These are phyloP conservation scores for Boletus speciosus DNA, from an alignment of 768 basidiomycete species.

Conservation along the genomic window DNA sequence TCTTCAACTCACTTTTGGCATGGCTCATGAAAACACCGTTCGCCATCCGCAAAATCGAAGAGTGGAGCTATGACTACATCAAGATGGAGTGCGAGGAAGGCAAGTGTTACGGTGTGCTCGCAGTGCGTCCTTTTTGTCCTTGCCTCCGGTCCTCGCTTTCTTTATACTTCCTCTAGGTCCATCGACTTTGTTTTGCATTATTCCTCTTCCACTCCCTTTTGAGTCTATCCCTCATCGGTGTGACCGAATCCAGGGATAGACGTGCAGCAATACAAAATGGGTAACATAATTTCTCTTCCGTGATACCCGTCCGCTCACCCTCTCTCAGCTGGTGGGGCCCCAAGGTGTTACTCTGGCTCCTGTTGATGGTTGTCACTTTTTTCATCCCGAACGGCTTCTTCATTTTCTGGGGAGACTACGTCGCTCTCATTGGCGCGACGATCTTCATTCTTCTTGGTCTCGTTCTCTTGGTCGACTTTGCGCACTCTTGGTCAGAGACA, in stretches of 20 bases:
- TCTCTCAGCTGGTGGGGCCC: constrained; percentile 93
- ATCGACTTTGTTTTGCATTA: constrained; percentile 95
- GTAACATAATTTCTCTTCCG: constrained; percentile 39
- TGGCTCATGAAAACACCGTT: constrained; percentile 95
- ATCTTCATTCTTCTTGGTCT: constrained; percentile 96
- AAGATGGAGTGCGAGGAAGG: constrained; percentile 95
- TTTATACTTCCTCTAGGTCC: constrained; percentile 50
- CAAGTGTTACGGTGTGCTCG: constrained; percentile 94
- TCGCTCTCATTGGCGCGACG: constrained; percentile 87
- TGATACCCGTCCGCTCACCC: constrained; percentile 12
- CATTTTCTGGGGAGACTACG: constrained; percentile 96
- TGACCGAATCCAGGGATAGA: constrained; percentile 87
- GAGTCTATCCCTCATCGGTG: constrained; percentile 75
- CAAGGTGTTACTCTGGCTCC: constrained; percentile 85
- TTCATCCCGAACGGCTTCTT: constrained; percentile 97
- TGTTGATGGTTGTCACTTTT: constrained; percentile 80
- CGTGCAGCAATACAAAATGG: constrained; percentile 97
- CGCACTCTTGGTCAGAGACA: constrained; percentile 97
- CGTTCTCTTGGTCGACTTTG: constrained; percentile 96
- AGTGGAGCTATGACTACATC: constrained; percentile 94
- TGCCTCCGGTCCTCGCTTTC: neutral
- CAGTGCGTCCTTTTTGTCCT: constrained; percentile 49
- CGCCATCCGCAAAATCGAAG: constrained; percentile 82
- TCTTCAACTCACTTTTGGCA: constrained; percentile 90
- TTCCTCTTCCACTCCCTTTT: constrained; percentile 84